Evolutionary conservation across 2,329 filamentous ascomycete species (phyloP).

Genomic region (Emydomyces testavorans): DNA sequence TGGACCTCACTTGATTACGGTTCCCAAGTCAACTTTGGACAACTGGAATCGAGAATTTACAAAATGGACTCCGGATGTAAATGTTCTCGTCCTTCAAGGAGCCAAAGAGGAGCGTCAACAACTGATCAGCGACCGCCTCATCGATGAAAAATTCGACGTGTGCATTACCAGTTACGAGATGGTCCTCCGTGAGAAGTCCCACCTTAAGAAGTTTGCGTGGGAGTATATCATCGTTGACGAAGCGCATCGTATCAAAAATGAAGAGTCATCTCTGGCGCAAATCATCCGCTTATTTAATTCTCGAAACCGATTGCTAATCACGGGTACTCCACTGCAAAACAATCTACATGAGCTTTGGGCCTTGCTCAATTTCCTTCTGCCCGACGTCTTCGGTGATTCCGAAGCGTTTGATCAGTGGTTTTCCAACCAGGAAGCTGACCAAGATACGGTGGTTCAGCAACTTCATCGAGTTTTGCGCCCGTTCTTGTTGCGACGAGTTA

Average conservation of each 20-base stretch:
- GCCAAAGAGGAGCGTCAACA: constrained; percentile 84
- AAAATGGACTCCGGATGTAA: constrained; percentile 89
- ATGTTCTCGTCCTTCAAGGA: constrained; percentile 86
- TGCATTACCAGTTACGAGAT: constrained; percentile 99
- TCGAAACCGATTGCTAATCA: constrained; percentile 86
- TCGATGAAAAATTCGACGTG: constrained; percentile 92
- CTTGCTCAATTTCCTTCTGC: constrained; percentile 90
- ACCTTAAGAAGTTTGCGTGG: constrained; percentile 96
- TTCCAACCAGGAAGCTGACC: constrained; percentile 75
- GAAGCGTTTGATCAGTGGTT: constrained; percentile 99
- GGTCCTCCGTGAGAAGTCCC: constrained; percentile 88
- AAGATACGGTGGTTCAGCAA: constrained; percentile 92
- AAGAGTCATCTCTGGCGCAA: constrained; percentile 90
- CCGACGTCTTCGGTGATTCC: constrained; percentile 92
- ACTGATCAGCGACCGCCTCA: constrained; percentile 80
- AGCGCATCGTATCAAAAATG: constrained; percentile 97
- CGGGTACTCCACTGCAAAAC: constrained; percentile 92
- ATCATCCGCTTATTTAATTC: constrained; percentile 96
- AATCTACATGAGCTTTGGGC: constrained; percentile 98
- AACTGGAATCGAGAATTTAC: constrained; percentile 96
- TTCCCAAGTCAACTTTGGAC: constrained; percentile 94
- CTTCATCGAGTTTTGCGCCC: constrained; percentile 85
- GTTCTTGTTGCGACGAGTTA: constrained; percentile 89
- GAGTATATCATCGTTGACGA: constrained; percentile 99
- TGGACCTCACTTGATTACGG: constrained; percentile 80